Conservation (phyloP, 2,329 filamentous ascomycete species). For the Chaetomiaceae sp. region DNA sequence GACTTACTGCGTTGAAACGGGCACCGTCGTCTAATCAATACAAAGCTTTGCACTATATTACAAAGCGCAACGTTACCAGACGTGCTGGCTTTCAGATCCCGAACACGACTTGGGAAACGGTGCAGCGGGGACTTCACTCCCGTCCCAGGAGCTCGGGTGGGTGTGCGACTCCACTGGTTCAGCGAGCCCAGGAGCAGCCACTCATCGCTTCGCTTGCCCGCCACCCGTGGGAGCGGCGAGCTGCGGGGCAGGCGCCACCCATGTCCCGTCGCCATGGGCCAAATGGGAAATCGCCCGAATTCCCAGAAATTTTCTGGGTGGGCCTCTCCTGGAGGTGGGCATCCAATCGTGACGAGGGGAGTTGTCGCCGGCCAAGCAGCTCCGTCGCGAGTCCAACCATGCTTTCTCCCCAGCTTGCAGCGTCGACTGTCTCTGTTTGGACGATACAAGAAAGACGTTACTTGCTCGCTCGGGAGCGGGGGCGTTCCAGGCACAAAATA, state of each 20-base stretch:
- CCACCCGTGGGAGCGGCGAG: constrained; percentile 15
- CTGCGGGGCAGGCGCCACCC: constrained; percentile 11
- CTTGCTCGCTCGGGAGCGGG: too few species aligned
- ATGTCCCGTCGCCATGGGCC: constrained; percentile 1
- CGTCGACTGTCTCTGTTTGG: too few species aligned
- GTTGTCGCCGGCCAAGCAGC: background rate
- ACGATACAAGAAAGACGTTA: too few species aligned
- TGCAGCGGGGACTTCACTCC: background rate
- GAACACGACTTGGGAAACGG: background rate
- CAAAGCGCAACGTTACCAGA: too few species aligned
- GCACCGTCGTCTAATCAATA: too few species aligned
- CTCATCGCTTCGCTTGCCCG: constrained; percentile 19
- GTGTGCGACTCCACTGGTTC: constrained; percentile 5
- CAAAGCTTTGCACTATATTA: too few species aligned
- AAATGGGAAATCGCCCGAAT: constrained; percentile 21
- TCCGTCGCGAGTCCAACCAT: background rate
- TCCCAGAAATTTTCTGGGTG: constrained; percentile 7
- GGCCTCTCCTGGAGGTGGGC: background rate
- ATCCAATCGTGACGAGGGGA: background rate
- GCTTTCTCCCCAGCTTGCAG: too few species aligned
- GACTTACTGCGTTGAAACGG: too few species aligned
- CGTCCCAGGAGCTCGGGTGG: constrained; percentile 9
- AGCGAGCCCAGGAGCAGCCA: constrained; percentile 5
- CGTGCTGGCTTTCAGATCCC: background rate
- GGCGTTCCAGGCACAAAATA: too few species aligned